phyloP scores from a whole-genome alignment of 2,329 filamentous ascomycete species.

The Tolypocladium ovalisporum region DNA sequence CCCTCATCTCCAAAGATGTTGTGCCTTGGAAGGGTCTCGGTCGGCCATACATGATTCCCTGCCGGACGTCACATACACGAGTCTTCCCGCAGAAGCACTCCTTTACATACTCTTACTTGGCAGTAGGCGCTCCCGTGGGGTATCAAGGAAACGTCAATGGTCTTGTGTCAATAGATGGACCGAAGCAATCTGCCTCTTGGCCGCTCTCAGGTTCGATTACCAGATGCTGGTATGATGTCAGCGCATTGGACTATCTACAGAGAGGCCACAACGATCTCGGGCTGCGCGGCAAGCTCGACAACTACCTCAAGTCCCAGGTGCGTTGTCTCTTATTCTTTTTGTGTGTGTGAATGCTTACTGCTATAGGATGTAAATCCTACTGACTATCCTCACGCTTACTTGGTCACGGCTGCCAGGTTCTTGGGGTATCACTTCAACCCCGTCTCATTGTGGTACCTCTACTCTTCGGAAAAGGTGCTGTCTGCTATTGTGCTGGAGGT shows the following conservation, averaged over 20 bases:
- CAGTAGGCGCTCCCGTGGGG: slow-evolving; percentile 57
- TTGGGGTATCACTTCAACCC: slow-evolving; percentile 65
- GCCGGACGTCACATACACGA: slow-evolving; percentile 52
- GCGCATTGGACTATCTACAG: slow-evolving; percentile 49
- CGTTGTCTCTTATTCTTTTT: slow-evolving; percentile 4
- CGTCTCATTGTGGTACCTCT: slow-evolving; percentile 72
- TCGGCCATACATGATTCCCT: slow-evolving; percentile 50
- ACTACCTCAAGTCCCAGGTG: slow-evolving; percentile 48
- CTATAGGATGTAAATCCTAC: slow-evolving; percentile 44
- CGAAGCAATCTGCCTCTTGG: neutral
- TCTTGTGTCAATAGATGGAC: slow-evolving; percentile 38
- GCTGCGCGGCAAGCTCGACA: slow-evolving; percentile 51
- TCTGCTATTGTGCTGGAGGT: slow-evolving; percentile 61
- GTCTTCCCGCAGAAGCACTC: slow-evolving; percentile 57
- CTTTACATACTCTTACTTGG: slow-evolving; percentile 61
- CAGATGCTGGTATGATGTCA: slow-evolving; percentile 45
- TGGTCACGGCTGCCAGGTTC: slow-evolving; percentile 60
- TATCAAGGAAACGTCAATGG: slow-evolving; percentile 44
- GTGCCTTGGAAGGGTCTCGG: slow-evolving; percentile 4
- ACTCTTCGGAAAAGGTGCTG: slow-evolving; percentile 44
- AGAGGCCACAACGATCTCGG: slow-evolving; percentile 40
- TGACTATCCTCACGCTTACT: slow-evolving; percentile 56
- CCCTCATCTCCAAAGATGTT: neutral
- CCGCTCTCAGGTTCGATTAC: slow-evolving; percentile 8
- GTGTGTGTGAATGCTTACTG: slow-evolving; percentile 5